A percentile compares a stretch with the other conserved stretches of the same genome.
Conservation (phyloP, 1,284 basidiomycete species). For the Phenoliferia sp. region DNA sequence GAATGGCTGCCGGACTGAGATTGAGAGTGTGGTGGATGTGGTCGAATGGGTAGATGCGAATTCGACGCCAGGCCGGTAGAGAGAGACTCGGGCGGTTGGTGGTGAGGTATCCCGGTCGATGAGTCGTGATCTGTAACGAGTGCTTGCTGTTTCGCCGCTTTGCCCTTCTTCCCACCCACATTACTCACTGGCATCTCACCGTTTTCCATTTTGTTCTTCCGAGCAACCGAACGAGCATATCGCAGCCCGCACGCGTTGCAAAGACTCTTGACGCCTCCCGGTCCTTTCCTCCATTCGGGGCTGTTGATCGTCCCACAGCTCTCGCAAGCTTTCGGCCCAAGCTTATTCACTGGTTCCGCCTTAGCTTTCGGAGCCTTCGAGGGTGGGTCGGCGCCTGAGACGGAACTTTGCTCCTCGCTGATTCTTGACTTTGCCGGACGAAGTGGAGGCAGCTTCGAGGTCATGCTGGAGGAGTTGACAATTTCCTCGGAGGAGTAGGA, state of each 20-base stretch:
- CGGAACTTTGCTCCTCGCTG: not conserved
- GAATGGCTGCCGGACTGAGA: too few species aligned
- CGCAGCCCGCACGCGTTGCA: conserved; percentile 65
- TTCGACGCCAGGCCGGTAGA: too few species aligned
- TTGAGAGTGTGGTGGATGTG: too few species aligned
- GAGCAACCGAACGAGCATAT: conserved; percentile 24
- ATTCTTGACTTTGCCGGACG: not conserved
- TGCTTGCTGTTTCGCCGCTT: not conserved
- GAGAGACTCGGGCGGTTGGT: too few species aligned
- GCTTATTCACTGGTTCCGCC: conserved; percentile 49
- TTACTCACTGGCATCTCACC: conserved; percentile 7
- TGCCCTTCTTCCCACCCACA: conserved; percentile 13
- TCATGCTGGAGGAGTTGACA: not conserved
- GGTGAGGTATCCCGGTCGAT: not conserved
- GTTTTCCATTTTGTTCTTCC: conserved; percentile 21
- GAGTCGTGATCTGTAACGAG: not conserved
- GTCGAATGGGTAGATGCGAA: too few species aligned
- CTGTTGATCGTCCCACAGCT: conserved; percentile 78
- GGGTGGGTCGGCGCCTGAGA: not conserved
- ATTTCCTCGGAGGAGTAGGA: not conserved
- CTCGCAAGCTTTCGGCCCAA: conserved; percentile 67
- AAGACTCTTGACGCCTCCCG: conserved; percentile 79
- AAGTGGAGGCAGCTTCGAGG: not conserved
- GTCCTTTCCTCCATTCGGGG: conserved; percentile 87
- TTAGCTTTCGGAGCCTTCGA: conserved; percentile 29